These are phyloP conservation scores for Nicotiana undulata DNA, from an alignment of 257 asterid genomes.

Conservation along the genomic window DNA sequence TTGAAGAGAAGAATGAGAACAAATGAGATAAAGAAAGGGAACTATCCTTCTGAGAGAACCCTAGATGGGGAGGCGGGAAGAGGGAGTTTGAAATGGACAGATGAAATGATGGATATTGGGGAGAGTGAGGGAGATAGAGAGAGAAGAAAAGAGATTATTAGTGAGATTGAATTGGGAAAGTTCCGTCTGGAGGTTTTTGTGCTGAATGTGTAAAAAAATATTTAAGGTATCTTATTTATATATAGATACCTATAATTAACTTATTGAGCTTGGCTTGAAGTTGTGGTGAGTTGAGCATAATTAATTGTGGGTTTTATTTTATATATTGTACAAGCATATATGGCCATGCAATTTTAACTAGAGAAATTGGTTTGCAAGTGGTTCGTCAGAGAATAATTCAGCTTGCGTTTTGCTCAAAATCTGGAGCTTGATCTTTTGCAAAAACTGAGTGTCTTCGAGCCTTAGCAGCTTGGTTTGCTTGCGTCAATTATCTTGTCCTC, in stretches of 20 bases:
- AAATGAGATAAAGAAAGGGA: not conserved
- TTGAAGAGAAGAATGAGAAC: not conserved
- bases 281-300: not conserved
- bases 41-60: not conserved
- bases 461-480: not conserved
- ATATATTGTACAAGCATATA: not conserved
- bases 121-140: not conserved
- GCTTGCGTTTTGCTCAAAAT: not conserved
- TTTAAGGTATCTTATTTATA: not conserved
- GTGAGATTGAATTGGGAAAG: not conserved
- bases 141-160: not conserved
- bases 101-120: not conserved
- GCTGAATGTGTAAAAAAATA: not conserved
- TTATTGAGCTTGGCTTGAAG: not conserved
- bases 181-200: not conserved
- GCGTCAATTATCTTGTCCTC: no score
- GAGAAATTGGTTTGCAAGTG: not conserved
- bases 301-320: not conserved
- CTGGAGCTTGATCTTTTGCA: not conserved
- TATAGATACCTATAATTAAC: not conserved
- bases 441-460: no score
- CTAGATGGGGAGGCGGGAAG: not conserved
- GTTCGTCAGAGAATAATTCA: not conserved
- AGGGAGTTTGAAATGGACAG: not conserved
- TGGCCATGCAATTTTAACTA: not conserved